These are phyloP conservation scores for Aspergillus hiratsukae DNA, from an alignment of 2,329 filamentous ascomycete genomes.

Conservation along the genomic window DNA sequence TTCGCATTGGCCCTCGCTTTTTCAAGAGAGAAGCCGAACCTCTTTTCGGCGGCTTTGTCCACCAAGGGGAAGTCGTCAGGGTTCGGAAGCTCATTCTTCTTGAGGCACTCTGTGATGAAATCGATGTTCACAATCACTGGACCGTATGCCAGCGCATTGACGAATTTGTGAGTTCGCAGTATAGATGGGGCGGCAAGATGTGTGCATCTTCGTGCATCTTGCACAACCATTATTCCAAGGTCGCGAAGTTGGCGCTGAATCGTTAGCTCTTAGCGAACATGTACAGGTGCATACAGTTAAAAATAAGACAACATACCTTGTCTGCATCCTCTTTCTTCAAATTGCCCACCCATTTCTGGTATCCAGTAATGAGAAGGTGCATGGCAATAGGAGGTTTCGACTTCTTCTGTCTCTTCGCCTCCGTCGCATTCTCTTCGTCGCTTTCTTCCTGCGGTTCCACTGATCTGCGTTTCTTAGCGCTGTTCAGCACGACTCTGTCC, in stretches of 20 bases:
- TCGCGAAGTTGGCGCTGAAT: constrained; percentile 71
- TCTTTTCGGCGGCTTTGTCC: constrained; percentile 69
- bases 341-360: constrained; percentile 73
- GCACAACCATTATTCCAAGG: constrained; percentile 74
- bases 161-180: constrained; percentile 88
- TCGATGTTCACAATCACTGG: constrained; percentile 70
- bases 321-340: constrained; percentile 72
- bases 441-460: constrained; percentile 46
- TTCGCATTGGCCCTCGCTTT: constrained; percentile 67
- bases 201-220: constrained; percentile 71
- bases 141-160: constrained; percentile 77
- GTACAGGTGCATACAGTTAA: not conserved
- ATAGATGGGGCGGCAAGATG: constrained; percentile 84
- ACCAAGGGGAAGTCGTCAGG: constrained; percentile 63
- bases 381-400: constrained; percentile 63
- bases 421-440: constrained; percentile 52
- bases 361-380: constrained; percentile 77
- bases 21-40: constrained; percentile 64
- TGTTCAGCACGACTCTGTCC: constrained; percentile 29
- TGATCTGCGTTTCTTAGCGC: constrained; percentile 41
- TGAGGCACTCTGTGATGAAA: constrained; percentile 74
- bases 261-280: constrained; percentile 8
- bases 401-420: constrained; percentile 60
- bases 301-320: constrained; percentile 55
- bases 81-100: constrained; percentile 61